Base-by-base conservation (phyloP, 495 filamentous ascomycete genomes). In the Trichoderma orchidacearum region DNA sequence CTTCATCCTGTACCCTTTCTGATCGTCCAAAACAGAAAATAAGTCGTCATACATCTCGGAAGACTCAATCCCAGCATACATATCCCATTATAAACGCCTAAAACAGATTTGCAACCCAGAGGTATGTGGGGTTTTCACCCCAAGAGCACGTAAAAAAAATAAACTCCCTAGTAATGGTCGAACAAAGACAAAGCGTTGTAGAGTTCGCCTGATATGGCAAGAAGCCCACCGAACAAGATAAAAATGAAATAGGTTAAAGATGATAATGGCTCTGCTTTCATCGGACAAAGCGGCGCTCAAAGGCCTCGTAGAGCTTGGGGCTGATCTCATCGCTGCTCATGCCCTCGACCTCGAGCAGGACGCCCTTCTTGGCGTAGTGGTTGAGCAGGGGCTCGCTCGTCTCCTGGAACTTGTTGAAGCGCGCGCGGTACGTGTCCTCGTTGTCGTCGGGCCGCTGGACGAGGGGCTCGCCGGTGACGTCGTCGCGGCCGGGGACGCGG, bases 251-350 rank as follows among this genome's bases (percentile, higher is more conserved):
- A 53, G 30, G 30, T 3, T 18, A 31, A 25, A 53, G 21, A 53
- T 30, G 8, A 2, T 30, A 31, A 30, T n/a, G n/a, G n/a, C n/a
- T n/a, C n/a, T n/a, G 30, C 27, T n/a, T 3, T 53, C n/a, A 53
- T 12, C 11, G 28, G n/a, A 8, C 65, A 75, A 98, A 98, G 56
- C 84, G 75, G 56, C 72, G 77, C 69, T 85, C 83, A 64, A 98
- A 83, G 70, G 95, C 92, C 8, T 75, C 73, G 62, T 87, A 83
- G 12, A 98, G 70, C 71, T 87, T 81, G 7, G 93, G 93, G 17
- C 79, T 90, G 54, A 98, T 98, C 77, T 97, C 92, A 68, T 98
- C 86, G 61, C 87, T 94, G 60, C 83, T 88, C 63, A 92, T 80
- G 8, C 93, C 93, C 60, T 86, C 71, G 3, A 96, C 90, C 30